Evolutionary conservation across 768 basidiomycete genomes (phyloP), one percentile per base, ranked within the genome.

Genomic region (Trametes elegans): DNA sequence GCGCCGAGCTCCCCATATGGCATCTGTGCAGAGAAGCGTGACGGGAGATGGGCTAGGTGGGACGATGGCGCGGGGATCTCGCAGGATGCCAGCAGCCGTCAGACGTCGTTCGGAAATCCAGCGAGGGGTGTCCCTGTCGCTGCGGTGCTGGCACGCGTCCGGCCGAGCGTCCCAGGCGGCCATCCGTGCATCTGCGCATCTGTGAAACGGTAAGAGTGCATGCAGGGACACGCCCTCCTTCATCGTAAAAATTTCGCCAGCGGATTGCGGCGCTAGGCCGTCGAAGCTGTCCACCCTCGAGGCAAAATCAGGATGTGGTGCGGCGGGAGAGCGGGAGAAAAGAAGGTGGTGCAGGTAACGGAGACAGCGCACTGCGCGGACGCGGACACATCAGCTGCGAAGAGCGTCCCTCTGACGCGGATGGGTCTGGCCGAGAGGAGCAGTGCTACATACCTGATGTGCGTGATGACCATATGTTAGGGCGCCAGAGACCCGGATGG

Each of bases 361-460:
- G n/a, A n/a, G n/a, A n/a, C n/a, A n/a, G n/a, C n/a, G n/a, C n/a
- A n/a, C n/a, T n/a, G n/a, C n/a, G 45, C 29, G 13, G 28, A 27
- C n/a, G 21, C 21, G 32, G 46, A 5, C 18, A 18, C 42, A 44
- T 53, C 42, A 36, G 35, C 42, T 44, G 27, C 42, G 42, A 53
- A 53, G 24, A 39, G 39, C 42, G 24, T 43, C 34, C 5, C 32
- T 8, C 43, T 31, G 43, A 29, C 19, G 32, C 23, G 19, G 50
- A 18, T 32, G 4, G 14, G 38, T 43, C 42, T 35, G 41, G 41
- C 24, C 41, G 16, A 11, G 16, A n/a, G 32, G 51, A 38, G 42
- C 34, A 18, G 42, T 53, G 42, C 51, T 27, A 43, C 51, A 53
- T 44, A 53, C 41, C 34, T 53, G 51, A 53, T 53, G 51, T 53